Percentiles rank a stretch among this genome's conserved stretches.
Evolutionary conservation across 2,329 filamentous ascomycete species (phyloP).

Genomic region (Aspergillus ochraceus): DNA sequence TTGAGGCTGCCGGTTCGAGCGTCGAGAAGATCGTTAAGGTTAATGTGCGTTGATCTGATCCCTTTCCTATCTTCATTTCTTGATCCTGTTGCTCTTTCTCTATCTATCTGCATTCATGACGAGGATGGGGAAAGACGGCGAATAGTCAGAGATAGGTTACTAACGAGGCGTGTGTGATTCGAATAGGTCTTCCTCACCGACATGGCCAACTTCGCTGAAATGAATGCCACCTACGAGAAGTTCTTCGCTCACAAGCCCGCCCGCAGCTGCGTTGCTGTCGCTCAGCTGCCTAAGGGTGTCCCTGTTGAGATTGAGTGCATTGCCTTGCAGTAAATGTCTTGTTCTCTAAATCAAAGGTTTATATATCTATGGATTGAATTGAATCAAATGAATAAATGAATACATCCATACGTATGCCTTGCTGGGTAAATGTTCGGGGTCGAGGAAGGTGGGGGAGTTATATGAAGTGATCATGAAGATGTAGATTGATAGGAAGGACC

Average conservation of each 20-base stretch:
- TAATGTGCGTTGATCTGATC: conserved; percentile 48
- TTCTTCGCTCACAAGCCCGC: conserved; percentile 68
- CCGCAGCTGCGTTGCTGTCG: conserved; percentile 63
- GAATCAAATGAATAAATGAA: too few species aligned
- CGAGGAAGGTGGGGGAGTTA: too few species aligned
- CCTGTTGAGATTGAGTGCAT: conserved; percentile 67
- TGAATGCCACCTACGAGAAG: conserved; percentile 72
- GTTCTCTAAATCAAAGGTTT: background rate
- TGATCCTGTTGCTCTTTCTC: background rate
- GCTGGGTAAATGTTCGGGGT: too few species aligned
- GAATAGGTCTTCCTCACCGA: conserved; percentile 76
- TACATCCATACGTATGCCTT: too few species aligned
- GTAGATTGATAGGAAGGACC: too few species aligned
- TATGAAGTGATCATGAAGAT: too few species aligned
- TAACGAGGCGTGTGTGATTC: too few species aligned
- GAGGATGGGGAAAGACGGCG: too few species aligned
- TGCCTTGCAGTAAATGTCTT: conserved; percentile 50
- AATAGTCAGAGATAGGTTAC: too few species aligned
- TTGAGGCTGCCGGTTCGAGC: conserved; percentile 76
- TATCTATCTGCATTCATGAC: background rate
- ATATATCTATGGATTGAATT: background rate
- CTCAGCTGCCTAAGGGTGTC: conserved; percentile 63
- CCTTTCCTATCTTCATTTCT: background rate
- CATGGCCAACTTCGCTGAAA: conserved; percentile 83
- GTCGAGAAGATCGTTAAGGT: conserved; percentile 85